Conservation (phyloP, 2,329 filamentous ascomycete genomes). For the Rasamsonia emersonii region DNA sequence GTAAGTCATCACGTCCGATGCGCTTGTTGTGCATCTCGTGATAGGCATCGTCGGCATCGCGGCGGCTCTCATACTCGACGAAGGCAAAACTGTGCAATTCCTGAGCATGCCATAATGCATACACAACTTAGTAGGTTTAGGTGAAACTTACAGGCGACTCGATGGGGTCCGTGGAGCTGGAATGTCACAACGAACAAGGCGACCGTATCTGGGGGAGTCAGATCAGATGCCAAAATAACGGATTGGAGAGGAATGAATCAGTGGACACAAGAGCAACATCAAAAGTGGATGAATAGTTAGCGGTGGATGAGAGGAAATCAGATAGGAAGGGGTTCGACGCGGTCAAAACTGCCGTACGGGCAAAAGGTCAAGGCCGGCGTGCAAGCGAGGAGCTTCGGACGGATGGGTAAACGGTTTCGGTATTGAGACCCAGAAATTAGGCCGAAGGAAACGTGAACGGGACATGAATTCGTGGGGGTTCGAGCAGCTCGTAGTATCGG, state of each 20-base stretch:
- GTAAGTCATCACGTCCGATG: conserved; percentile 83
- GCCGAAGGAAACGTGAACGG: conserved; percentile 29
- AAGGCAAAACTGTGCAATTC: conserved; percentile 70
- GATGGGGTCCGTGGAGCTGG: conserved; percentile 88
- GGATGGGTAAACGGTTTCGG: conserved; percentile 12
- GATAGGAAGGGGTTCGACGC: conserved; percentile 8
- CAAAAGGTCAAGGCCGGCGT: conserved; percentile 6
- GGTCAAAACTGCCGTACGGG: conserved; percentile 7
- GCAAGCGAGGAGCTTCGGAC: conserved; percentile 4
- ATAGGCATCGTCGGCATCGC: conserved; percentile 97
- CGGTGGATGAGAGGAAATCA: conserved; percentile 8
- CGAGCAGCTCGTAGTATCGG: conserved; percentile 34
- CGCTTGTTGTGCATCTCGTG: conserved; percentile 99
- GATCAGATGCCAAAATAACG: conserved; percentile 13
- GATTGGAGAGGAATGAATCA: conserved; percentile 6
- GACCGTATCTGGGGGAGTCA: conserved; percentile 69
- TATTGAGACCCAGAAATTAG: conserved; percentile 16
- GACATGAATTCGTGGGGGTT: conserved; percentile 24
- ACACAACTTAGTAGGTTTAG: conserved; percentile 17
- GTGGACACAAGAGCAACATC: conserved; percentile 4
- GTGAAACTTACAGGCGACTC: conserved; percentile 76
- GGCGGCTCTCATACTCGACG: conserved; percentile 96
- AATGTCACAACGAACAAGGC: conserved; percentile 96
- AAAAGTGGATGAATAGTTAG: conserved; percentile 8
- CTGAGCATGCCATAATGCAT: conserved; percentile 30